Base-by-base conservation (phyloP, 2,329 filamentous ascomycete genomes). In the Byssochlamys sp. region DNA sequence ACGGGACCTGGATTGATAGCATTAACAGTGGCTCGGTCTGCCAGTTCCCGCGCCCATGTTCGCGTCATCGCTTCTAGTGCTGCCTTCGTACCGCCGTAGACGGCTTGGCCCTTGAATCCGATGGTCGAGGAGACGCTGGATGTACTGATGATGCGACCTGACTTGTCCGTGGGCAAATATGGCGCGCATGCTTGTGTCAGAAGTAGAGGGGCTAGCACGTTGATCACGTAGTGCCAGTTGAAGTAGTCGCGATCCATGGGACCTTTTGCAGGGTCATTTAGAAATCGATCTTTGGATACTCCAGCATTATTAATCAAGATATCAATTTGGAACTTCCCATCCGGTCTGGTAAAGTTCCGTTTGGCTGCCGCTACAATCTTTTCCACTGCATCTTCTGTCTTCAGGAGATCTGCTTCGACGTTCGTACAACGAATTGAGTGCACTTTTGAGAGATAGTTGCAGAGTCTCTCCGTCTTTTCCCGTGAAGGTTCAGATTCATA, bases 261-360 rank as follows among this genome's bases (percentile, higher is more conserved):
- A 28, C 88, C 81, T 54, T 83, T 80, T 26, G 88, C 75, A 27
- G 76, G 70, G 64, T 86, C 82, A 74, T 94, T 92, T 45, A 82
- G 75, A 31, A 83, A 66, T 33, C 71, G 69, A 62, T 78, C 73
- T 25, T 69, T 71, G 7, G 79, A 75, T 1, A 84, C 78, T 26
- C 89, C 91, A 29, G 91, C 90, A 71, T 95, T 95, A 81, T 95
- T 95, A 77, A 95, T 78, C 55, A 95, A 77, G 60, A 95, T 89
- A 74, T 95, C 89, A 67, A 95, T 81, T 66, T 86, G 83, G 69
- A 90, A 83, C 57, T 77, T 76, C 59, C 73, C 68, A 4, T 63
- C 65, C 1, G 53, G 66, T 58, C 62, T 57, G 19, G 79, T 69
- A 73, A 88, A 85, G 67, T 84, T 77, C 62, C 83, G 78, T 63